A percentile compares a stretch with the other conserved stretches of the same genome.
phyloP scores from a whole-genome alignment of 257 asterid genomes.

The Rauvolfia tetraphylla region DNA sequence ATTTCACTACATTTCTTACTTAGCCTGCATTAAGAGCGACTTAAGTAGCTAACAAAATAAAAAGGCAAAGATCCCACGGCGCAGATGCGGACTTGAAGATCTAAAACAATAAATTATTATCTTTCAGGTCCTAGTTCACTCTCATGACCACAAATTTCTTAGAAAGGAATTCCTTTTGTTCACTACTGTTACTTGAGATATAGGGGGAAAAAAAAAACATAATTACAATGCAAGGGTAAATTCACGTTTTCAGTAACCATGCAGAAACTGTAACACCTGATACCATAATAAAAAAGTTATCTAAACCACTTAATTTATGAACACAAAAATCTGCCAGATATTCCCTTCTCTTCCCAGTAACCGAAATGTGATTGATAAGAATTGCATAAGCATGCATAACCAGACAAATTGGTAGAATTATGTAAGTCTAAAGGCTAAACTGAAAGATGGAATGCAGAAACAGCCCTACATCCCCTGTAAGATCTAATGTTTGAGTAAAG shows the following conservation, averaged over 20 bases:
- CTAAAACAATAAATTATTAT: background rate
- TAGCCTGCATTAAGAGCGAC: background rate
- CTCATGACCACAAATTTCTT: background rate
- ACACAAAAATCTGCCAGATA: background rate
- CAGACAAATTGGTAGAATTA: background rate
- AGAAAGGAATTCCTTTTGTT: background rate
- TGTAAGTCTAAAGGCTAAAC: background rate
- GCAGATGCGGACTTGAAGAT: background rate
- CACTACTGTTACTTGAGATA: background rate
- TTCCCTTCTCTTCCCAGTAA: background rate
- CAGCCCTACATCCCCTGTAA: background rate
- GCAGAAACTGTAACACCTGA: background rate
- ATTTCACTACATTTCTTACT: background rate
- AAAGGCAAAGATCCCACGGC: background rate
- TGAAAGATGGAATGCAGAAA: background rate
- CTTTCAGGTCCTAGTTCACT: background rate
- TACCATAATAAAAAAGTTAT: background rate
- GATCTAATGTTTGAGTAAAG: background rate
- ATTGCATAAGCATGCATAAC: background rate
- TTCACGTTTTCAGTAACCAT: background rate
- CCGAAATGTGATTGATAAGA: background rate
- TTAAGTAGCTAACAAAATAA: background rate
- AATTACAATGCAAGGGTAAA: background rate
- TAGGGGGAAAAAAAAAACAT: background rate
- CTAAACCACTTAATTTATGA: background rate